These are phyloP conservation scores for Aureobasidium namibiae DNA, from an alignment of 2,329 filamentous ascomycete species.

Conservation along the genomic window DNA sequence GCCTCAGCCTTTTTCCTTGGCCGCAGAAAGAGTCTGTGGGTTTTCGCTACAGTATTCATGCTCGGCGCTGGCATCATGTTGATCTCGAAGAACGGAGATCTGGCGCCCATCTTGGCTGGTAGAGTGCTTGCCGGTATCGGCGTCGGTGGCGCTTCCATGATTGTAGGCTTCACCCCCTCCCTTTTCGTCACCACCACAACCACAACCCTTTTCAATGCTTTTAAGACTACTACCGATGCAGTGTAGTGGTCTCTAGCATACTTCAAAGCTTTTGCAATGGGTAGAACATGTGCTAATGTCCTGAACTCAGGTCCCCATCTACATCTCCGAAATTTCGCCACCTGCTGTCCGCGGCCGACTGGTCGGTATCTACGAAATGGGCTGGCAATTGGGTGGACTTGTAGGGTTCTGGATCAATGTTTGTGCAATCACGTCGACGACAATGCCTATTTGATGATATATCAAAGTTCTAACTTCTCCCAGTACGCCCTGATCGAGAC, in stretches of 20 bases:
- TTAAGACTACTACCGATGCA: no score
- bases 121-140: slow-evolving; percentile 50
- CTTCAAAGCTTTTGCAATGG: no score
- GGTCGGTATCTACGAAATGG: slow-evolving; percentile 51
- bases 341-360: slow-evolving; percentile 51
- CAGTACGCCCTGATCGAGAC: slow-evolving; percentile 35
- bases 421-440: no score
- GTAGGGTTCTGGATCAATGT: slow-evolving; percentile 44
- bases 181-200: no score
- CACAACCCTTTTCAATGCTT: no score
- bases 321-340: slow-evolving; percentile 50
- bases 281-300: background rate
- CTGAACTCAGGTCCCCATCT: slow-evolving; percentile 40
- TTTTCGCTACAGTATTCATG: slow-evolving; percentile 57
- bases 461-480: no score
- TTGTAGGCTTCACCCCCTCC: slow-evolving; percentile 25
- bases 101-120: slow-evolving; percentile 53
- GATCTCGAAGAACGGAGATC: slow-evolving; percentile 51
- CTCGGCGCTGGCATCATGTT: slow-evolving; percentile 67
- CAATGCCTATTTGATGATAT: no score
- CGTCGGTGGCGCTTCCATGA: slow-evolving; percentile 47
- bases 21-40: slow-evolving; percentile 54
- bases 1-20: slow-evolving; percentile 59
- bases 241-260: no score
- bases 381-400: slow-evolving; percentile 46